Evolutionary conservation across 176 grass and related monocot genomes (phyloP).

Genomic region (Carex cristatella): DNA sequence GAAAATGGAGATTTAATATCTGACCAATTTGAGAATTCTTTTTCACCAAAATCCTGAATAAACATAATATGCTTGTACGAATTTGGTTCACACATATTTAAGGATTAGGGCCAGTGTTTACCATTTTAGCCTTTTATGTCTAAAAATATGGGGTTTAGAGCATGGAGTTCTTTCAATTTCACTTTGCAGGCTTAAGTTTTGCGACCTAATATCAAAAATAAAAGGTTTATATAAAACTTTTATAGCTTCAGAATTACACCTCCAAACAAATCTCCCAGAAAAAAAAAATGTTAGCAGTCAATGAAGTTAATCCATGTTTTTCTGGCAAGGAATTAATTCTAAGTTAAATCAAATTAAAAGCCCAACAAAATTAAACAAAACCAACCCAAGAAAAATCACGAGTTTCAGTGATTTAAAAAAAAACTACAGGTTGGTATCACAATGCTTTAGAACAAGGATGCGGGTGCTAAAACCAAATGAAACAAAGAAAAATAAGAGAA

Average conservation of each 20-base stretch:
- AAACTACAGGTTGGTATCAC: not conserved
- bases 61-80: not conserved
- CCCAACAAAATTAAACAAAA: not conserved
- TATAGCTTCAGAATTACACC: not conserved
- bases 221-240: not conserved
- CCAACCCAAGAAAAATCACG: not conserved
- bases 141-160: not conserved
- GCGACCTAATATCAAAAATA: not conserved
- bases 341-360: not conserved
- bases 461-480: not conserved
- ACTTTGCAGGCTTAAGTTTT: not conserved
- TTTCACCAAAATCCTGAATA: not conserved
- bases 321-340: not conserved
- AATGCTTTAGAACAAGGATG: not conserved
- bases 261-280: not conserved
- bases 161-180: not conserved
- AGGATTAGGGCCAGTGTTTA: not conserved
- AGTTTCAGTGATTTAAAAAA: not conserved
- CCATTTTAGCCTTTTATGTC: not conserved
- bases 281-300: not conserved
- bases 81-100: not conserved
- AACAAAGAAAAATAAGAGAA: not conserved
- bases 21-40: not conserved
- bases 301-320: not conserved
- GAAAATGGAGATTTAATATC: not conserved